Conservation (phyloP, 495 filamentous ascomycete genomes). For the Hypomontagnella monticulosa region DNA sequence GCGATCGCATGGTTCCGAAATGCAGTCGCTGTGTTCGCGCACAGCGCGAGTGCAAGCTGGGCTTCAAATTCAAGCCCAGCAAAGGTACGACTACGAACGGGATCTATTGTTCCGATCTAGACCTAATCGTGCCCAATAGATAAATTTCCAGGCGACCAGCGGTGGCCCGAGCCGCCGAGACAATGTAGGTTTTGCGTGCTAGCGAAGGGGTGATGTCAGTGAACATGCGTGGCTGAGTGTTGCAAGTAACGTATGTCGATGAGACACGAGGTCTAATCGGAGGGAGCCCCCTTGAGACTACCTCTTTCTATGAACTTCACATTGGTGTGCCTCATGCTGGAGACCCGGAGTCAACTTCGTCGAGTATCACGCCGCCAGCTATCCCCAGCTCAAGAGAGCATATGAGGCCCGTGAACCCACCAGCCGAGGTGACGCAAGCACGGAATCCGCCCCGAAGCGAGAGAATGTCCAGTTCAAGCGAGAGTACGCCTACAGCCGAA, state of each 20-base stretch:
- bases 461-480: not conserved
- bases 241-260: slow-evolving; percentile 42
- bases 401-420: not conserved
- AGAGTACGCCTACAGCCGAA: not conserved
- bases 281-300: slow-evolving; percentile 29
- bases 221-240: slow-evolving; percentile 8
- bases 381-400: slow-evolving; percentile 1
- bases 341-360: slow-evolving; percentile 18
- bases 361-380: slow-evolving; percentile 11
- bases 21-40: slow-evolving; percentile 53
- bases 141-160: slow-evolving; percentile 39
- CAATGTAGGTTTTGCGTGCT: slow-evolving; percentile 26
- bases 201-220: not conserved
- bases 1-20: slow-evolving; percentile 54
- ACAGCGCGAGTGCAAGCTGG: slow-evolving; percentile 44
- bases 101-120: not conserved
- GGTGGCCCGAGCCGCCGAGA: slow-evolving; percentile 40
- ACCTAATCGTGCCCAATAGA: slow-evolving; percentile 17
- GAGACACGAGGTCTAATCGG: slow-evolving; percentile 35
- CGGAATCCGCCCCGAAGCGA: not conserved
- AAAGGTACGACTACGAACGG: slow-evolving; percentile 28
- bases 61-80: slow-evolving; percentile 47
- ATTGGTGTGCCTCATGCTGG: slow-evolving; percentile 12
- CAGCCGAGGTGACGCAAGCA: not conserved
- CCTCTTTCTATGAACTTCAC: slow-evolving; percentile 29